phyloP scores from a whole-genome alignment of 2,329 filamentous ascomycete genomes.

The Sarocladium strictum region DNA sequence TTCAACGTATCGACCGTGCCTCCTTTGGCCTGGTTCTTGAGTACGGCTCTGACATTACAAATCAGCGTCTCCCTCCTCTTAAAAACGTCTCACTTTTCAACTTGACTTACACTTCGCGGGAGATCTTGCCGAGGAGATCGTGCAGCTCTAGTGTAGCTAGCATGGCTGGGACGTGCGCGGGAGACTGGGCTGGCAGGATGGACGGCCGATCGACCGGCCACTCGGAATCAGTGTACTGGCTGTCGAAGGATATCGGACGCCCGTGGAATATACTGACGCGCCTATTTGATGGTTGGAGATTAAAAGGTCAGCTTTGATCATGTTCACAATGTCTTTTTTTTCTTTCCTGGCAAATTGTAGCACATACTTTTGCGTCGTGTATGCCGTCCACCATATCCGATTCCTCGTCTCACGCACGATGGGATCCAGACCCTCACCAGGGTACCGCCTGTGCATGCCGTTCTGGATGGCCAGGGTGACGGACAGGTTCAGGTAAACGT shows the following conservation, averaged over 20 bases:
- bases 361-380: slow-evolving; percentile 48
- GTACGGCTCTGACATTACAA: slow-evolving; percentile 21
- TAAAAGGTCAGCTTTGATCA: background rate
- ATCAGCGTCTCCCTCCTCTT: background rate
- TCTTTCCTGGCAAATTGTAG: background rate
- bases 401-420: slow-evolving; percentile 46
- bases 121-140: slow-evolving; percentile 27
- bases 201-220: slow-evolving; percentile 40
- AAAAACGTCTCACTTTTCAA: too few relatives aligned
- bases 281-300: slow-evolving; percentile 24
- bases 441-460: slow-evolving; percentile 50
- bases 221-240: slow-evolving; percentile 47
- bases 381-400: slow-evolving; percentile 52
- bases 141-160: slow-evolving; percentile 35
- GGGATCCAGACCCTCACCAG: slow-evolving; percentile 39
- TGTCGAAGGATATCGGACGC: slow-evolving; percentile 46
- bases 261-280: slow-evolving; percentile 52
- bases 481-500: slow-evolving; percentile 50
- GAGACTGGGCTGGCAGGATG: slow-evolving; percentile 32
- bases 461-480: slow-evolving; percentile 54
- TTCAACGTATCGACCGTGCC: slow-evolving; percentile 15
- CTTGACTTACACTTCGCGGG: slow-evolving; percentile 34
- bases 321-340: background rate
- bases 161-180: slow-evolving; percentile 39
- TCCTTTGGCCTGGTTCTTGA: slow-evolving; percentile 16